These are phyloP conservation scores for Schwanniomyces sp. DNA, from an alignment of 805 yeast species.

Conservation along the genomic window DNA sequence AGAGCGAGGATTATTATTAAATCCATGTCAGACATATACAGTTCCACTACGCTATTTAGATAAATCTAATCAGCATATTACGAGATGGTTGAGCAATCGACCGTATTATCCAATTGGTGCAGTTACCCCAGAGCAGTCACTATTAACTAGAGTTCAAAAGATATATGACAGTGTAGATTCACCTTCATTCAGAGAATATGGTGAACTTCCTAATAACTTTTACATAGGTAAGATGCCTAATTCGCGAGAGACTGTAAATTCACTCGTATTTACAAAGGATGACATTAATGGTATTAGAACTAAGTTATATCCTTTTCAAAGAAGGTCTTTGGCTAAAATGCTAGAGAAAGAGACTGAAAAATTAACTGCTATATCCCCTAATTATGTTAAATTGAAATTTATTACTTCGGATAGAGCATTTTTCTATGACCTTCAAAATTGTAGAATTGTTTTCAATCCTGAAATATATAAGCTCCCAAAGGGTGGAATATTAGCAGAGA, in stretches of 20 bases:
- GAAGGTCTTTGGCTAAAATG: constrained; percentile 63
- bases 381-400: constrained; percentile 23
- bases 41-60: background rate
- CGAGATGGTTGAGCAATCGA: constrained; percentile 29
- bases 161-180: constrained; percentile 37
- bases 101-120: constrained; percentile 6
- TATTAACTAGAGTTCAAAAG: constrained; percentile 19
- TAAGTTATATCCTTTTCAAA: constrained; percentile 55
- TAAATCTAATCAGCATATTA: constrained; percentile 21
- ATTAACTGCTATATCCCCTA: constrained; percentile 32
- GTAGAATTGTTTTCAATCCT: constrained; percentile 34
- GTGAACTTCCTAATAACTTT: constrained; percentile 2
- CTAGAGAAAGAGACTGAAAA: constrained; percentile 47
- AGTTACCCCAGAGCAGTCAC: constrained; percentile 1
- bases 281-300: constrained; percentile 46
- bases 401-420: constrained; percentile 14
- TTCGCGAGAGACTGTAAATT: constrained; percentile 17
- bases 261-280: constrained; percentile 14
- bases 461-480: constrained; percentile 47
- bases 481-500: constrained; percentile 66
- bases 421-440: constrained; percentile 35
- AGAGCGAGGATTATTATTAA: constrained; percentile 7
- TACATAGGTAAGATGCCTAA: constrained; percentile 5
- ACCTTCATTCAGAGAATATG: constrained; percentile 21
- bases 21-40: background rate